These are phyloP conservation scores for Cordyceps pruinosa DNA, from an alignment of 2,329 filamentous ascomycete species.

Conservation along the genomic window DNA sequence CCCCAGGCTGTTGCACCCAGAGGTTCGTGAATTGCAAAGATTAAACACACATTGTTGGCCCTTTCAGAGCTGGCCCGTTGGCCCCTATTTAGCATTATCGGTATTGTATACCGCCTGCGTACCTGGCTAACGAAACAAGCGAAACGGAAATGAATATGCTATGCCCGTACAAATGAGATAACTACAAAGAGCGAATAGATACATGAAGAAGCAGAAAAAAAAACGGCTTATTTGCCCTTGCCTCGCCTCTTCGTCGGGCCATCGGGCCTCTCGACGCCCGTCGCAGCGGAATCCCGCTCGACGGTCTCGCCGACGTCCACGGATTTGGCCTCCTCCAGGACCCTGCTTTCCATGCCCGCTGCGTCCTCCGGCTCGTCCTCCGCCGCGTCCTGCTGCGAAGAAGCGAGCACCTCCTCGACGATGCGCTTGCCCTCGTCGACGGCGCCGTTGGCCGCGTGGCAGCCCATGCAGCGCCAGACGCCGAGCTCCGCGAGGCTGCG, in stretches of 20 bases:
- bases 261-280: constrained; percentile 16
- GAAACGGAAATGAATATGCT: background rate
- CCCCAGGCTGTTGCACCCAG: no score
- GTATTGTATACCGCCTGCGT: no score
- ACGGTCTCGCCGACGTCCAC: background rate
- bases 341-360: background rate
- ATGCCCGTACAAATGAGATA: background rate
- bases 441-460: constrained; percentile 73
- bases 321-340: constrained; percentile 15
- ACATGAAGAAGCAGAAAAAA: background rate
- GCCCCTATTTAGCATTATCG: no score
- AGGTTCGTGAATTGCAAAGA: no score
- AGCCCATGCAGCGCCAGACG: constrained; percentile 83
- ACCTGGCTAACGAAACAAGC: background rate
- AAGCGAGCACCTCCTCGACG: constrained; percentile 54
- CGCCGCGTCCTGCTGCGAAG: constrained; percentile 17
- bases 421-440: constrained; percentile 70
- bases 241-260: constrained; percentile 21
- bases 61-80: no score
- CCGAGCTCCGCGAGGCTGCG: constrained; percentile 72
- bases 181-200: background rate
- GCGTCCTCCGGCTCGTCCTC: constrained; percentile 17
- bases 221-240: constrained; percentile 18
- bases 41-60: background rate
- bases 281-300: background rate